A percentile compares a stretch with the other conserved stretches of the same genome.
Conservation (phyloP, 345 rosid genomes). For the Psidium guajava region DNA sequence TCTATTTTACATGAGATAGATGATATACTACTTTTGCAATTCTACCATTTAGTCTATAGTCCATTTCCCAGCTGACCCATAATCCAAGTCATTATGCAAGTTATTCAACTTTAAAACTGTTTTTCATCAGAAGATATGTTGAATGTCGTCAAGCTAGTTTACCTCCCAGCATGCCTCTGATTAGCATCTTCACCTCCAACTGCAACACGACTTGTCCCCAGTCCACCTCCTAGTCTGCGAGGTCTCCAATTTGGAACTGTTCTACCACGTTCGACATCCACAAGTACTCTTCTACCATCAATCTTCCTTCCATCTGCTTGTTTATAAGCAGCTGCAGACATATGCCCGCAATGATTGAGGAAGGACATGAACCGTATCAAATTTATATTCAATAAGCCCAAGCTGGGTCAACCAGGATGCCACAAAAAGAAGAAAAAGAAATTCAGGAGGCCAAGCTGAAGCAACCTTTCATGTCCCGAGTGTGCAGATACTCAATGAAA, state of each 20-base stretch:
- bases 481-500: slow-evolving; percentile 88
- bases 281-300: slow-evolving; percentile 97
- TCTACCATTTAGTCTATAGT: not conserved
- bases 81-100: not conserved
- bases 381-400: not conserved
- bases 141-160: not conserved
- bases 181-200: slow-evolving; percentile 67
- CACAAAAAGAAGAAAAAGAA: not conserved
- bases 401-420: not conserved
- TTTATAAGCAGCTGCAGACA: slow-evolving; percentile 73
- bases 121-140: not conserved
- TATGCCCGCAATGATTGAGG: not conserved
- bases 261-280: slow-evolving; percentile 97
- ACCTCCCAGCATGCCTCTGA: slow-evolving; percentile 37
- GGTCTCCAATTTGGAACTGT: slow-evolving; percentile 99
- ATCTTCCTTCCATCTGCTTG: slow-evolving; percentile 99
- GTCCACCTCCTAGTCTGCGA: slow-evolving; percentile 98
- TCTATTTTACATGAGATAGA: not conserved
- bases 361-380: not conserved
- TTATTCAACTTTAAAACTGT: not conserved
- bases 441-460: not conserved
- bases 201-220: slow-evolving; percentile 73
- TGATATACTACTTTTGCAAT: not conserved
- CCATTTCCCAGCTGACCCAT: not conserved
- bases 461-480: slow-evolving; percentile 94